A percentile compares a stretch with the other conserved stretches of the same genome.
Conservation (phyloP, 768 basidiomycete species). For the Termitomyces sp. region DNA sequence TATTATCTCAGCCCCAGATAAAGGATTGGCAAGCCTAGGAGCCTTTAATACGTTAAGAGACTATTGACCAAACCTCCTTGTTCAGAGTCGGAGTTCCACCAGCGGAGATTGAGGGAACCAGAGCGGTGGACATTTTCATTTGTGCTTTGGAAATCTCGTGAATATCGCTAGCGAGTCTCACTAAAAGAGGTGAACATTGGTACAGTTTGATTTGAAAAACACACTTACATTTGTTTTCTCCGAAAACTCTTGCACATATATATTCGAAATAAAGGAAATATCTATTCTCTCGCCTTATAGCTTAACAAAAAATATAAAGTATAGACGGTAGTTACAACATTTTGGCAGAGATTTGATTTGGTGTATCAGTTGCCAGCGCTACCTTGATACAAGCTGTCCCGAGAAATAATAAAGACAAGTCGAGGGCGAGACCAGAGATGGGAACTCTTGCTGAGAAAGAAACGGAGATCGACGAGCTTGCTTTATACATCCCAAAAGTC, state of each 20-base stretch:
- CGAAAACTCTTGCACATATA: no score
- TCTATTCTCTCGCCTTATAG: no score
- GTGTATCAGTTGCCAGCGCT: constrained; percentile 24
- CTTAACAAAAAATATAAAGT: no score
- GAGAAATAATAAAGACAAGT: constrained; percentile 9
- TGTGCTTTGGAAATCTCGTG: neutral
- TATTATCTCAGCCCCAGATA: neutral
- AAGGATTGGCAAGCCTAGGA: neutral
- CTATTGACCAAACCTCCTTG: neutral
- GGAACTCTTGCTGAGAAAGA: constrained; percentile 14
- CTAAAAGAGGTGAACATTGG: no score
- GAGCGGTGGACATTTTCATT: neutral
- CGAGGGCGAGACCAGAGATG: constrained; percentile 16
- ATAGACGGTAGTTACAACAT: no score
- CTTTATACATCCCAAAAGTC: constrained; percentile 24
- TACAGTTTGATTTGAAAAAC: no score
- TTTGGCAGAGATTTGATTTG: no score
- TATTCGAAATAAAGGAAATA: no score
- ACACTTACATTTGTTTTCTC: no score
- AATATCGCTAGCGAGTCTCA: no score
- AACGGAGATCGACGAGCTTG: constrained; percentile 12
- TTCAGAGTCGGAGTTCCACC: neutral
- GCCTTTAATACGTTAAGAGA: neutral
- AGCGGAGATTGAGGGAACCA: neutral
- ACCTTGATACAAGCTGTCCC: constrained; percentile 25